phyloP scores from a whole-genome alignment of 768 basidiomycete genomes.

The Leccinum barrowsii region DNA sequence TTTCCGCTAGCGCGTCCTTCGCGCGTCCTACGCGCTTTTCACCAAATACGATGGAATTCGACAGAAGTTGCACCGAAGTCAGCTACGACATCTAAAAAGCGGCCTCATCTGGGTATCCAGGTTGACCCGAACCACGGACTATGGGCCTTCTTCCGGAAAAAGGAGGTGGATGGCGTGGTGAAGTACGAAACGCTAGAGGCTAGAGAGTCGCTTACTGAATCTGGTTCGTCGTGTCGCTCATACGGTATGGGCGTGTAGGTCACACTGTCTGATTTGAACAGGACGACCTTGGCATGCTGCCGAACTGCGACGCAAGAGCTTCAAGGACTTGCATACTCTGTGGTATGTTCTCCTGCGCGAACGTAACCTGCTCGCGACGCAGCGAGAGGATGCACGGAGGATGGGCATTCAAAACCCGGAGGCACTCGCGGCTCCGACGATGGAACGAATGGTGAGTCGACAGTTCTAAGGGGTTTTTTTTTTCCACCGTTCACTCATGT shows the following conservation, averaged over 20 bases:
- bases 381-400: slow-evolving; percentile 73
- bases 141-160: slow-evolving; percentile 71
- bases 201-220: slow-evolving; percentile 29
- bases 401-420: slow-evolving; percentile 41
- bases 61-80: slow-evolving; percentile 9
- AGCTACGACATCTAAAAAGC: slow-evolving; percentile 28
- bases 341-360: slow-evolving; percentile 93
- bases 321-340: slow-evolving; percentile 88
- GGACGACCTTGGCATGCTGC: slow-evolving; percentile 85
- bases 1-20: slow-evolving; percentile 20
- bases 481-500: slow-evolving; percentile 5
- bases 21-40: slow-evolving; percentile 13
- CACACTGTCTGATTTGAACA: slow-evolving; percentile 32
- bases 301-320: slow-evolving; percentile 87
- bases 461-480: too few species aligned
- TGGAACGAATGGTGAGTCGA: slow-evolving; percentile 41
- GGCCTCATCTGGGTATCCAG: slow-evolving; percentile 42
- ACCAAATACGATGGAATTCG: slow-evolving; percentile 21
- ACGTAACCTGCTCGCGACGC: slow-evolving; percentile 86
- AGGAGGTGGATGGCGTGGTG: slow-evolving; percentile 47
- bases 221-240: slow-evolving; percentile 30
- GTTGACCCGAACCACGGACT: slow-evolving; percentile 68
- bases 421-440: slow-evolving; percentile 26
- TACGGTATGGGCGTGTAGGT: background rate
- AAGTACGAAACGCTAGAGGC: slow-evolving; percentile 48